phyloP scores from a whole-genome alignment of 2,329 filamentous ascomycete species.

The Triangularia setosa region DNA sequence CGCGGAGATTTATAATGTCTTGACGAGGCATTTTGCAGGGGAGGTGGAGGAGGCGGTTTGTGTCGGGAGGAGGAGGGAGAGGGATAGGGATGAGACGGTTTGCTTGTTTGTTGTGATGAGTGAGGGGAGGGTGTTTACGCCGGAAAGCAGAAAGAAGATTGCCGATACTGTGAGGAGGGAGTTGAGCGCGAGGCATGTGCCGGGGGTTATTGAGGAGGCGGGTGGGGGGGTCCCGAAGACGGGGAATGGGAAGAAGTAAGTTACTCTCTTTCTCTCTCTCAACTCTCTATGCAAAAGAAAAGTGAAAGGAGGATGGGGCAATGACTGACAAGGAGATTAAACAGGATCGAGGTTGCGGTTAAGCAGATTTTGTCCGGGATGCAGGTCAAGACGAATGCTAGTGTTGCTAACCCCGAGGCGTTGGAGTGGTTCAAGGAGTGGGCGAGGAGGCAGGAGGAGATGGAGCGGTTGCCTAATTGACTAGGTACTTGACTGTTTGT shows the following conservation, averaged over 20 bases:
- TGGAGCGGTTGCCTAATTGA: constrained; percentile 15
- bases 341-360: constrained; percentile 89
- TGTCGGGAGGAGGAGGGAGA: constrained; percentile 68
- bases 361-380: constrained; percentile 92
- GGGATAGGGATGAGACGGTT: constrained; percentile 79
- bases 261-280: constrained; percentile 27
- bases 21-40: constrained; percentile 74
- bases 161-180: constrained; percentile 68
- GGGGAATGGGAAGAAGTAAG: constrained; percentile 91
- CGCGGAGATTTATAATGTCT: constrained; percentile 94
- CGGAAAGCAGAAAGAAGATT: constrained; percentile 60
- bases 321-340: neutral
- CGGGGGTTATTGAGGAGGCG: constrained; percentile 68
- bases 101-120: constrained; percentile 82
- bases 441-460: constrained; percentile 46
- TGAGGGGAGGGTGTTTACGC: constrained; percentile 51
- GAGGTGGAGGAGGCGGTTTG: constrained; percentile 85
- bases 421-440: constrained; percentile 84
- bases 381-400: constrained; percentile 82
- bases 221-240: constrained; percentile 78
- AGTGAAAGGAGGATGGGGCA: neutral
- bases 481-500: neutral
- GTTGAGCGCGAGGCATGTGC: constrained; percentile 85
- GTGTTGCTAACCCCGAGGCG: constrained; percentile 87
- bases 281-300: neutral